These are phyloP conservation scores for Xerocomus nothofagi DNA, from an alignment of 1,284 basidiomycete species.

Conservation along the genomic window DNA sequence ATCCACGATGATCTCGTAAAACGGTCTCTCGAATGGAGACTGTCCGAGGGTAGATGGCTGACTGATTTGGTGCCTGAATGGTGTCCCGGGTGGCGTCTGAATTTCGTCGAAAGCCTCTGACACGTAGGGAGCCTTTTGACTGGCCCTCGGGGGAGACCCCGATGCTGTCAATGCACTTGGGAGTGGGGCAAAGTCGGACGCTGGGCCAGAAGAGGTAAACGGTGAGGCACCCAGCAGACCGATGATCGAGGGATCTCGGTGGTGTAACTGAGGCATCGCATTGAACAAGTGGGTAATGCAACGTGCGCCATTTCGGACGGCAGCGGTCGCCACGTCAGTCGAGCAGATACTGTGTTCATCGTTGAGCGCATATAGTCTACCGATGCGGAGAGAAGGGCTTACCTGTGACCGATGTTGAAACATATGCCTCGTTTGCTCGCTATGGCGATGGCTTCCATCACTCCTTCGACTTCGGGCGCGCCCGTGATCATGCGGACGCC, in stretches of 20 bases:
- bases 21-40: constrained; percentile 66
- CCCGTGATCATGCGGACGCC: constrained; percentile 84
- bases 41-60: constrained; percentile 36
- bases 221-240: constrained; percentile 82
- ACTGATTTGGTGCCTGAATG: constrained; percentile 32
- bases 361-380: constrained; percentile 8
- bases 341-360: constrained; percentile 51
- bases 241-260: constrained; percentile 84
- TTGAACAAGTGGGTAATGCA: constrained; percentile 94
- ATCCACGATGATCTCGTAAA: constrained; percentile 88
- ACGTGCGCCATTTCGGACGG: constrained; percentile 69
- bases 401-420: constrained; percentile 88
- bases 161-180: constrained; percentile 19
- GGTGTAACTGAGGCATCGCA: constrained; percentile 86
- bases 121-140: constrained; percentile 21
- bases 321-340: constrained; percentile 65
- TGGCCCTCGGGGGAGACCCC: constrained; percentile 2
- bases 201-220: constrained; percentile 45
- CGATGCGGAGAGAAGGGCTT: constrained; percentile 10
- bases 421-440: constrained; percentile 68
- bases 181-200: constrained; percentile 29
- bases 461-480: constrained; percentile 84
- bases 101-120: constrained; percentile 69
- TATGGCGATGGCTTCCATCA: constrained; percentile 66
- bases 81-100: constrained; percentile 61